phyloP scores from a whole-genome alignment of 2,329 filamentous ascomycete genomes.

The Verticillium isaacii region DNA sequence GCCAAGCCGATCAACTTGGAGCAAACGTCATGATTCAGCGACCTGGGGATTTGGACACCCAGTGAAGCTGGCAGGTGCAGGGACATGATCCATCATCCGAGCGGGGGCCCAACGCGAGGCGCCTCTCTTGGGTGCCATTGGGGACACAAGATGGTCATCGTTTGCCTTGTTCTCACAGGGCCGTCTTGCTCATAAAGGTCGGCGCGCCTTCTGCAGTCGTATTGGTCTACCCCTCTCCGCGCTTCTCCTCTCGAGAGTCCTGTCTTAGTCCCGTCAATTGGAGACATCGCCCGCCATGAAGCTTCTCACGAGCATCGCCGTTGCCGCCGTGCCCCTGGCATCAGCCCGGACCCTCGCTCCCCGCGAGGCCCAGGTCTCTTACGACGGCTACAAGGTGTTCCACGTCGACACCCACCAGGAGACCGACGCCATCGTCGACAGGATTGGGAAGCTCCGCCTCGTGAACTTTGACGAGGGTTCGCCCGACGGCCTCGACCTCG shows the following conservation, averaged over 20 bases:
- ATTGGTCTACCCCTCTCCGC: not conserved
- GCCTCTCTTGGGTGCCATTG: not conserved
- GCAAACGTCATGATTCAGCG: not conserved
- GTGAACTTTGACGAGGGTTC: constrained; percentile 11
- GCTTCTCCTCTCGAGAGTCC: not conserved
- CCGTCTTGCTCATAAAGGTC: not conserved
- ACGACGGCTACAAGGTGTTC: constrained; percentile 32
- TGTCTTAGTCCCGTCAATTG: not conserved
- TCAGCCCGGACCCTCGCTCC: constrained; percentile 6
- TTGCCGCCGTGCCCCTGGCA: constrained; percentile 8
- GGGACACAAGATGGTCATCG: not conserved
- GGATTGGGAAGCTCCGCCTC: constrained; percentile 19
- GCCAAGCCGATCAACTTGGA: not conserved
- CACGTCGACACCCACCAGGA: constrained; percentile 39
- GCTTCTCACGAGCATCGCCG: constrained; percentile 5
- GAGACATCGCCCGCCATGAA: constrained; percentile 6
- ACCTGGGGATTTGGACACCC: not conserved
- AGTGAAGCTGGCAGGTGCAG: not conserved
- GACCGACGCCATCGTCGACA: constrained; percentile 25
- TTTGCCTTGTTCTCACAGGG: not conserved
- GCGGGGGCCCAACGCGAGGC: not conserved
- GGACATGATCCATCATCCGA: not conserved
- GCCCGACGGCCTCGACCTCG: constrained; percentile 16
- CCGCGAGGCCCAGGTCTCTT: constrained; percentile 15
- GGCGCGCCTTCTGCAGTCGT: not conserved